These are phyloP conservation scores for Anaeromyces robustus DNA, from an alignment of 192 early-diverging fungal genomes.

Conservation along the genomic window DNA sequence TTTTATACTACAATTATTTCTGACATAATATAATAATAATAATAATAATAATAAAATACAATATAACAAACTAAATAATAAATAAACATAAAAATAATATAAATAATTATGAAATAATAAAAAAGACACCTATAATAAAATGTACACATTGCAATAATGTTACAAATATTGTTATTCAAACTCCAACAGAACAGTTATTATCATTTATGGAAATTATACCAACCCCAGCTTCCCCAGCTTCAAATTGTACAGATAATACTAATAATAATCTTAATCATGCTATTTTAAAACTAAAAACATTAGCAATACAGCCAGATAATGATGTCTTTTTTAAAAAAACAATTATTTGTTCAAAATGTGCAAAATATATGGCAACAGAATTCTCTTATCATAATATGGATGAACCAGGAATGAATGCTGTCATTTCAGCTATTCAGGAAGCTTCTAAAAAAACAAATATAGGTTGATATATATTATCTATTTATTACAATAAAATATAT, in stretches of 20 bases:
- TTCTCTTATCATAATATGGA: not conserved
- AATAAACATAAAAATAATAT: no score
- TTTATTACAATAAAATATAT: no score
- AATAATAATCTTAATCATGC: not conserved
- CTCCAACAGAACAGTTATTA: not conserved
- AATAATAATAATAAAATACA: no score
- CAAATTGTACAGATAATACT: not conserved
- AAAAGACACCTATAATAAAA: not conserved
- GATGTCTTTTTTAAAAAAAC: not conserved
- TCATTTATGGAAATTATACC: not conserved
- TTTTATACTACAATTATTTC: no score
- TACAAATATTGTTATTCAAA: not conserved
- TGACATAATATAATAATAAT: no score
- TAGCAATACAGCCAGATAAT: not conserved
- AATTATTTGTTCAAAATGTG: not conserved
- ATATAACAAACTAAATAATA: no score
- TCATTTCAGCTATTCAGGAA: not conserved
- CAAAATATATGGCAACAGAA: not conserved
- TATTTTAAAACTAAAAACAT: not conserved
- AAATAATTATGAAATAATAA: not conserved
- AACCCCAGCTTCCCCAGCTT: not conserved
- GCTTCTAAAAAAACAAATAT: not conserved
- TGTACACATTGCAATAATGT: not conserved
- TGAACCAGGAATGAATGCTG: not conserved
- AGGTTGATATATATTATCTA: not conserved